Conservation (phyloP, 805 yeast species). For the Candida chilensis region DNA sequence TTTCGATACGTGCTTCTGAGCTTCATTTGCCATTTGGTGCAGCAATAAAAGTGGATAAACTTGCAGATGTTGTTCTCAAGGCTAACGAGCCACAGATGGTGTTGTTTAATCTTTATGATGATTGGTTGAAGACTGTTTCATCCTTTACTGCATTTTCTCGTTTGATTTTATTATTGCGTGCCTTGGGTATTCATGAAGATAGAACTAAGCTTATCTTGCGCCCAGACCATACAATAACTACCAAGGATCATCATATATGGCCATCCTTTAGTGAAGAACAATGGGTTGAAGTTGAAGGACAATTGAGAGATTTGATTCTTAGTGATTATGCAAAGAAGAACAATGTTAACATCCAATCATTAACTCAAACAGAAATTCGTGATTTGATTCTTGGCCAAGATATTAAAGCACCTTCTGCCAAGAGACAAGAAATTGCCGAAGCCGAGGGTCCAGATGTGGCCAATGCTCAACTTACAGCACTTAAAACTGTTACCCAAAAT, state of each 20-base stretch:
- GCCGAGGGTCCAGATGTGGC: constrained; percentile 43
- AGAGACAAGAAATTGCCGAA: constrained; percentile 78
- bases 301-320: constrained; percentile 79
- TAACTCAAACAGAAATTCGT: constrained; percentile 89
- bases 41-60: constrained; percentile 71
- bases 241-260: constrained; percentile 85
- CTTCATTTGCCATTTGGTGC: constrained; percentile 84
- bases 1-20: constrained; percentile 83
- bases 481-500: constrained; percentile 75
- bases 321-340: constrained; percentile 79
- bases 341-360: constrained; percentile 74
- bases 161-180: constrained; percentile 72
- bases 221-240: constrained; percentile 62
- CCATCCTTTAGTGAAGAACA: constrained; percentile 83
- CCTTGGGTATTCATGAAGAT: constrained; percentile 69
- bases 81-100: constrained; percentile 95
- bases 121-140: constrained; percentile 80
- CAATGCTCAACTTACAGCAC: constrained; percentile 54
- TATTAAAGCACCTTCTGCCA: constrained; percentile 79
- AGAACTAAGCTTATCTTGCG: constrained; percentile 65
- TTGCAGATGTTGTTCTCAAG: constrained; percentile 67
- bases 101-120: constrained; percentile 84
- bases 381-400: constrained; percentile 94
- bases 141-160: constrained; percentile 93
- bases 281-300: constrained; percentile 86